A percentile compares a stretch with the other conserved stretches of the same genome.
Conservation (phyloP, 805 yeast species). For the Pichia rugopelliculosa region DNA sequence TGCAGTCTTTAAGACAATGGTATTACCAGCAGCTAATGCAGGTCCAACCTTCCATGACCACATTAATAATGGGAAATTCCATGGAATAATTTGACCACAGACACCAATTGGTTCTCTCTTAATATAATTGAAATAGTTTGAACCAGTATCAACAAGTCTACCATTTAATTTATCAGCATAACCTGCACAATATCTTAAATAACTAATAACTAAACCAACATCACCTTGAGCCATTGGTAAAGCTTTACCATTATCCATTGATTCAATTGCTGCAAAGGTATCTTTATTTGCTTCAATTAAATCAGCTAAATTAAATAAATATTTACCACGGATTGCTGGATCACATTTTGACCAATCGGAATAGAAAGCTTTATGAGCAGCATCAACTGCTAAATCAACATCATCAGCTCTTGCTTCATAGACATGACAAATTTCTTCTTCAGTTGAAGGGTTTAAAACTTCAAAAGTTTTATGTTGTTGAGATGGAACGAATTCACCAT, state of each 20-base stretch:
- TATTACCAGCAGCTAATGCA: conserved; percentile 85
- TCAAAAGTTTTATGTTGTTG: conserved; percentile 51
- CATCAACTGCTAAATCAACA: conserved; percentile 77
- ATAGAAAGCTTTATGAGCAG: conserved; percentile 74
- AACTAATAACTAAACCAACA: conserved; percentile 58
- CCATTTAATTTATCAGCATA: conserved; percentile 87
- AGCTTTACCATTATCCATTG: conserved; percentile 87
- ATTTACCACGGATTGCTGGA: conserved; percentile 59
- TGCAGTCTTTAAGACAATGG: conserved; percentile 82
- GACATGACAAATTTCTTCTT: conserved; percentile 58
- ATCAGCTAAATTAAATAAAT: conserved; percentile 67
- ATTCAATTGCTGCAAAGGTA: conserved; percentile 69
- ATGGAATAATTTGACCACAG: conserved; percentile 92
- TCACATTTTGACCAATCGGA: conserved; percentile 58
- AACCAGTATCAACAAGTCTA: conserved; percentile 65
- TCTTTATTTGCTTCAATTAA: conserved; percentile 67
- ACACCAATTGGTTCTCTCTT: conserved; percentile 91
- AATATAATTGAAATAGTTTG: conserved; percentile 66
- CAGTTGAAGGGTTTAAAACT: conserved; percentile 62
- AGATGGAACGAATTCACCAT: conserved; percentile 55
- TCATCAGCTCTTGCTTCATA: conserved; percentile 75
- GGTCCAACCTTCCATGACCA: conserved; percentile 95
- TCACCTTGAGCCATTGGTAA: conserved; percentile 65
- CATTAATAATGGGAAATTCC: conserved; percentile 95
- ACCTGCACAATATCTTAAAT: conserved; percentile 81